A percentile compares a stretch with the other conserved stretches of the same genome.
Evolutionary conservation across 306 rosid species (phyloP).

Genomic region (Vicia sativa): DNA sequence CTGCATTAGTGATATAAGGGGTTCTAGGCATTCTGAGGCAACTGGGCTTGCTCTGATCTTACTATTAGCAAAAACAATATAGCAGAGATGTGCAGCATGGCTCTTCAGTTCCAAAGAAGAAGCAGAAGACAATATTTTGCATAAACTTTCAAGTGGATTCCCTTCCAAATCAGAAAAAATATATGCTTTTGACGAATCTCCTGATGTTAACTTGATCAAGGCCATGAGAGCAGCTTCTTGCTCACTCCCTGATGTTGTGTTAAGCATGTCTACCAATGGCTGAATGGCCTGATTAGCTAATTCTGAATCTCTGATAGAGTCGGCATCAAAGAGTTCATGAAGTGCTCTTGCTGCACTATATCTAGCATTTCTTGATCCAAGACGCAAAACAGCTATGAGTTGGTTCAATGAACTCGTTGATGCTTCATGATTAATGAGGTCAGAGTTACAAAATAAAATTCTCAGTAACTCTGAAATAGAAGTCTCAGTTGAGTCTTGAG

Average conservation of each 20-base stretch:
- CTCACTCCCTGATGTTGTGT: conserved; percentile 74
- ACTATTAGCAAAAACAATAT: conserved; percentile 61
- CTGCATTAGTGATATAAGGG: conserved; percentile 78
- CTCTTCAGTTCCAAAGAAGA: conserved; percentile 76
- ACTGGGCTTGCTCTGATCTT: conserved; percentile 75
- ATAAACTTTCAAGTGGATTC: conserved; percentile 73
- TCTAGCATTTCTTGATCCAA: conserved; percentile 96
- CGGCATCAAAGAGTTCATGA: conserved; percentile 72
- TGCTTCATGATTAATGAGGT: conserved; percentile 81
- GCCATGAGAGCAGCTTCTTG: conserved; percentile 89
- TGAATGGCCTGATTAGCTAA: conserved; percentile 82
- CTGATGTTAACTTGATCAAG: conserved; percentile 75
- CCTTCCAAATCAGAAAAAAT: conserved; percentile 79
- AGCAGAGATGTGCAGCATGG: conserved; percentile 84
- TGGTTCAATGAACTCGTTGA: conserved; percentile 81
- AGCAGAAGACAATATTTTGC: conserved; percentile 70
- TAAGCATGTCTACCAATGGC: conserved; percentile 93
- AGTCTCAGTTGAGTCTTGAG: conserved; percentile 92
- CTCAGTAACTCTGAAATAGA: conserved; percentile 78
- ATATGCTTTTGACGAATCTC: conserved; percentile 63
- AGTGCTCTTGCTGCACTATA: conserved; percentile 91
- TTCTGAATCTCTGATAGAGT: conserved; percentile 73
- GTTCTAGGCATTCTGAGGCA: conserved; percentile 74
- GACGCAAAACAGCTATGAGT: conserved; percentile 91
- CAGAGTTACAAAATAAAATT: conserved; percentile 82